A percentile compares a stretch with the other conserved stretches of the same genome.
These are phyloP conservation scores for Fistulina hepatica DNA, from an alignment of 1,284 basidiomycete genomes.

Conservation along the genomic window DNA sequence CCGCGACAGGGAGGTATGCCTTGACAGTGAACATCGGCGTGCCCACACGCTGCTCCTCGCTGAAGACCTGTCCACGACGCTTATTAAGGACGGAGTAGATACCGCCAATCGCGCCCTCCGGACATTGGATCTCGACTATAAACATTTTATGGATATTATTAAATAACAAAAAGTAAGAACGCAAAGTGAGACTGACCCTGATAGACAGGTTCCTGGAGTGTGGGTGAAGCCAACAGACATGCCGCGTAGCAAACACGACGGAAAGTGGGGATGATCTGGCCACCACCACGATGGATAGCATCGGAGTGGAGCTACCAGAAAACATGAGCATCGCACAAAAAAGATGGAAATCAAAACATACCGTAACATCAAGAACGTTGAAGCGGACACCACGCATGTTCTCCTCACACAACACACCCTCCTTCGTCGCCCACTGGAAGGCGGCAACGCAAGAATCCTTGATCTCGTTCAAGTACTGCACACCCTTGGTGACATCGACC, in stretches of 20 bases:
- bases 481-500: slow-evolving; percentile 98
- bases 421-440: slow-evolving; percentile 99
- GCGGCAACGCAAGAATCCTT: slow-evolving; percentile 99
- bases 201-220: slow-evolving; percentile 96
- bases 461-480: slow-evolving; percentile 97
- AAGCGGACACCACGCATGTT: slow-evolving; percentile 97
- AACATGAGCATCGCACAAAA: slow-evolving; percentile 2
- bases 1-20: slow-evolving; percentile 93
- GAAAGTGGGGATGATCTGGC: slow-evolving; percentile 93
- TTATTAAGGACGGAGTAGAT: slow-evolving; percentile 83
- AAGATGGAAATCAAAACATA: slow-evolving; percentile 27
- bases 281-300: slow-evolving; percentile 99
- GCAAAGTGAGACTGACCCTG: too few species aligned
- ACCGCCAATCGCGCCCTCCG: slow-evolving; percentile 85
- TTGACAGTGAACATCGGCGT: slow-evolving; percentile 99
- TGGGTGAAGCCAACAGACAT: slow-evolving; percentile 82
- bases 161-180: too few species aligned
- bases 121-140: slow-evolving; percentile 82
- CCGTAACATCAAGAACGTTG: slow-evolving; percentile 95
- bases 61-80: slow-evolving; percentile 93
- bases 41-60: slow-evolving; percentile 93
- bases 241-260: slow-evolving; percentile 97
- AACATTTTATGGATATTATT: too few species aligned
- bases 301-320: slow-evolving; percentile 78
- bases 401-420: slow-evolving; percentile 95